Evolutionary conservation across 179 eudicot species (phyloP).

Genomic region (Beta lomatogona): DNA sequence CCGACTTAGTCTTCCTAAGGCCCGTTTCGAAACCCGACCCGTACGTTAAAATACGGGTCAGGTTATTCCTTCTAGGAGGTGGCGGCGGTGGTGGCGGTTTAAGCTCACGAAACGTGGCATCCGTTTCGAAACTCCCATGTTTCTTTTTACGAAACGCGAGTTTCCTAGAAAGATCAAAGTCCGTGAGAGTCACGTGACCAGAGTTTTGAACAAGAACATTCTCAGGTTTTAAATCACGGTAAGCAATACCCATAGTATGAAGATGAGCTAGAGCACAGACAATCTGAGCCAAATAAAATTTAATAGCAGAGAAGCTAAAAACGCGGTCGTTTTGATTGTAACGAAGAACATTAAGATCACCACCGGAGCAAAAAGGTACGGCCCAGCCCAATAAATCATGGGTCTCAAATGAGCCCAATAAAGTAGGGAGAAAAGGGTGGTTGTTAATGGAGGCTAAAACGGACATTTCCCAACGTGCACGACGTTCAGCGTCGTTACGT

Average conservation of each 20-base stretch:
- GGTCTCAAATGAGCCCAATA: conserved; percentile 55
- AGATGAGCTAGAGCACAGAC: conserved; percentile 61
- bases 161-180: conserved; percentile 68
- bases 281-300: conserved; percentile 73
- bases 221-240: conserved; percentile 82
- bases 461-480: conserved; percentile 77
- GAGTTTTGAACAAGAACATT: conserved; percentile 59
- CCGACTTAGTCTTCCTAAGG: conserved; percentile 52
- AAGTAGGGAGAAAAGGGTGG: conserved; percentile 68
- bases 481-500: conserved; percentile 56
- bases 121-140: neutral
- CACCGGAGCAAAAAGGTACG: conserved; percentile 75
- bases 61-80: conserved; percentile 4
- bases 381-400: conserved; percentile 58
- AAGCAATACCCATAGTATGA: conserved; percentile 62
- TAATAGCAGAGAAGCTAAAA: conserved; percentile 54
- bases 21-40: conserved; percentile 29
- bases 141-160: conserved; percentile 23
- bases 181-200: conserved; percentile 81
- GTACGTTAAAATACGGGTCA: conserved; percentile 35
- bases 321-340: conserved; percentile 56
- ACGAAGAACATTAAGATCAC: conserved; percentile 69
- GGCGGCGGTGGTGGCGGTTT: neutral
- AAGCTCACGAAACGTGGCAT: neutral
- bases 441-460: conserved; percentile 46